These are phyloP conservation scores for Chlorella sorokiniana DNA, from an alignment of 139 green algal species.

Conservation along the genomic window DNA sequence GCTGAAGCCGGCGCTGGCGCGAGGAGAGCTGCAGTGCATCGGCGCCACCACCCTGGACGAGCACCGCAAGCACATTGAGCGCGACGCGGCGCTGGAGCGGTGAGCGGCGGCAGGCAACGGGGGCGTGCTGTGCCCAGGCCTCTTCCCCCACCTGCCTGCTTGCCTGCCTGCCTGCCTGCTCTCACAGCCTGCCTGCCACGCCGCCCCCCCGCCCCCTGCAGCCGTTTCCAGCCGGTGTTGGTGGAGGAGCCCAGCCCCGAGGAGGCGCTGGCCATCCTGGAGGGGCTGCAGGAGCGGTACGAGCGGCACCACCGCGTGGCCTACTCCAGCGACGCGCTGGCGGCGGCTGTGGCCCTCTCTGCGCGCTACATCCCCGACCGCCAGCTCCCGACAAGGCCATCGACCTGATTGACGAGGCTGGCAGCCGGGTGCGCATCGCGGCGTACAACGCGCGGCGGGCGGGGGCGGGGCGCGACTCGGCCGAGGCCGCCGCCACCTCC, in stretches of 20 bases:
- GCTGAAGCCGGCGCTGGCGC: slow-evolving; percentile 91
- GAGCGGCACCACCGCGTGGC: slow-evolving; percentile 85
- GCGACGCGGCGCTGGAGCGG: slow-evolving; percentile 91
- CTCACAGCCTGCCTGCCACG: background rate
- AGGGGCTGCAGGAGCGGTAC: slow-evolving; percentile 77
- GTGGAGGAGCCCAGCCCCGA: slow-evolving; percentile 78
- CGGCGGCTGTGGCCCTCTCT: slow-evolving; percentile 63
- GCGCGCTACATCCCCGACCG: slow-evolving; percentile 84
- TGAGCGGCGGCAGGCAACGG: background rate
- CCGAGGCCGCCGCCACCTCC: slow-evolving; percentile 20
- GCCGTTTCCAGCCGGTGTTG: slow-evolving; percentile 92
- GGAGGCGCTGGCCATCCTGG: slow-evolving; percentile 83
- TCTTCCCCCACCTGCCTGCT: background rate
- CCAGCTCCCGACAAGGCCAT: slow-evolving; percentile 98
- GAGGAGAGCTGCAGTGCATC: slow-evolving; percentile 82
- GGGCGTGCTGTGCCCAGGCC: background rate
- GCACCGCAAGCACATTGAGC: slow-evolving; percentile 93
- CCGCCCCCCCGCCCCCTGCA: background rate
- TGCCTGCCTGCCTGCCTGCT: background rate
- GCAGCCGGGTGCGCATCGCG: slow-evolving; percentile 81
- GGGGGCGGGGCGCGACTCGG: background rate
- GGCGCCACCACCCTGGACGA: slow-evolving; percentile 88
- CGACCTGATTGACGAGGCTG: slow-evolving; percentile 98
- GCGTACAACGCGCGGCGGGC: slow-evolving; percentile 61
- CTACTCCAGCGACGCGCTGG: slow-evolving; percentile 62